Conservation (phyloP, 345 rosid genomes). For the Leavenworthia alabamica region DNA sequence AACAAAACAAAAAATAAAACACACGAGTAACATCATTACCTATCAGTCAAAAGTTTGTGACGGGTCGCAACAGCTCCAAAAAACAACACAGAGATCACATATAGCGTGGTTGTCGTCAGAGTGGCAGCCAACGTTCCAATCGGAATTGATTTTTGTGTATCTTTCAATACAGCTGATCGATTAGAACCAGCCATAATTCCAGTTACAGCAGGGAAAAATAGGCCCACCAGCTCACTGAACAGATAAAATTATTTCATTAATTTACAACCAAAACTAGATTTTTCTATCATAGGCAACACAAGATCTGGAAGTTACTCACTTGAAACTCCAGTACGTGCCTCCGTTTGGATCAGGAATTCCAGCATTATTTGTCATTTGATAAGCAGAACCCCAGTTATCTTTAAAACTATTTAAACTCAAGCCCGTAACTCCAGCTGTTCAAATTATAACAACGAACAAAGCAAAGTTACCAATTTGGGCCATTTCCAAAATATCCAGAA, state of each 20-base stretch:
- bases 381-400: conserved; percentile 88
- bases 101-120: conserved; percentile 69
- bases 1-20: background rate
- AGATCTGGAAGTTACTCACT: conserved; percentile 45
- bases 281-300: conserved; percentile 9
- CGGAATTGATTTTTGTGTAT: conserved; percentile 95
- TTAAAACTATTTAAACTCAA: conserved; percentile 70
- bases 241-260: conserved; percentile 1
- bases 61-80: conserved; percentile 93
- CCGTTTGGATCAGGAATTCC: conserved; percentile 92
- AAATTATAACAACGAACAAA: conserved; percentile 3
- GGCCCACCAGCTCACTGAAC: conserved; percentile 81
- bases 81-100: conserved; percentile 65
- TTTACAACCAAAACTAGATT: background rate
- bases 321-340: conserved; percentile 72
- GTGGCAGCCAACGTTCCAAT: conserved; percentile 95
- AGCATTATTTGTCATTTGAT: conserved; percentile 80
- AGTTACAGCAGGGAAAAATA: conserved; percentile 98
- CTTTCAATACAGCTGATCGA: conserved; percentile 90
- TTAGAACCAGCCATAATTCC: conserved; percentile 99
- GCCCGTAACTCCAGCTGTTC: conserved; percentile 83
- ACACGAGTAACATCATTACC: conserved; percentile 39
- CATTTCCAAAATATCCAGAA: conserved; percentile 3
- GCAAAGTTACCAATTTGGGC: conserved; percentile 7
- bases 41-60: conserved; percentile 81